phyloP scores from a whole-genome alignment of 441 rosid genomes.

The Aquilaria agallochum region DNA sequence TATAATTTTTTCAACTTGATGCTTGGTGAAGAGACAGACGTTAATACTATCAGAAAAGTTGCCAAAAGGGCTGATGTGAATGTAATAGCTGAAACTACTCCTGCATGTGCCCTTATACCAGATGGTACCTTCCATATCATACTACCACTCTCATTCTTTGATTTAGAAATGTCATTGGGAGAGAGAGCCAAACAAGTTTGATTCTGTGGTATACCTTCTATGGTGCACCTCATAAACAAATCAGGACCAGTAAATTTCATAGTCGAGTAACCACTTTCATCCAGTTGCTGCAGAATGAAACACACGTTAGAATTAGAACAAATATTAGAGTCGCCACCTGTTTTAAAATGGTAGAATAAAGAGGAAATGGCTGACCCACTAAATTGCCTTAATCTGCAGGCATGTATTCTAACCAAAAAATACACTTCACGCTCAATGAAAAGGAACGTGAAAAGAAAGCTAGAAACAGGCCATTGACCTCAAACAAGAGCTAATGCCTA shows the following conservation, averaged over 20 bases:
- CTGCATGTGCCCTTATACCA: slow-evolving; percentile 42
- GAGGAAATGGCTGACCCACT: too few species aligned
- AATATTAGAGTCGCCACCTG: too few species aligned
- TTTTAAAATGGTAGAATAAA: background rate
- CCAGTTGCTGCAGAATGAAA: slow-evolving; percentile 40
- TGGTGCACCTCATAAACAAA: slow-evolving; percentile 42
- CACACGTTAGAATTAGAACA: too few species aligned
- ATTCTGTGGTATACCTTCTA: slow-evolving; percentile 17
- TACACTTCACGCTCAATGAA: too few species aligned
- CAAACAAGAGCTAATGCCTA: background rate
- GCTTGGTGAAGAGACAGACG: slow-evolving; percentile 26
- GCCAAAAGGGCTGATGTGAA: slow-evolving; percentile 28
- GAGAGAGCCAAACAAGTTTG: slow-evolving; percentile 39
- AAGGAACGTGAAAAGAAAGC: too few species aligned
- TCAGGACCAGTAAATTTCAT: slow-evolving; percentile 69
- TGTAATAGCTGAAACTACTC: slow-evolving; percentile 29
- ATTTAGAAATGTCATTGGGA: slow-evolving; percentile 13
- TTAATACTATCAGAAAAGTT: slow-evolving; percentile 24
- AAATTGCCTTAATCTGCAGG: too few species aligned
- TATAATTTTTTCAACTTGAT: background rate
- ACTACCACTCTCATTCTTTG: slow-evolving; percentile 8
- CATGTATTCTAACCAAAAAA: too few species aligned
- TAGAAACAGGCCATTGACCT: too few species aligned
- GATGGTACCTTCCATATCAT: slow-evolving; percentile 69
- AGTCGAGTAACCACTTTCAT: slow-evolving; percentile 58